Base-by-base conservation (phyloP, 352 stramenopile species). In the Globisporangium irregulare region DNA sequence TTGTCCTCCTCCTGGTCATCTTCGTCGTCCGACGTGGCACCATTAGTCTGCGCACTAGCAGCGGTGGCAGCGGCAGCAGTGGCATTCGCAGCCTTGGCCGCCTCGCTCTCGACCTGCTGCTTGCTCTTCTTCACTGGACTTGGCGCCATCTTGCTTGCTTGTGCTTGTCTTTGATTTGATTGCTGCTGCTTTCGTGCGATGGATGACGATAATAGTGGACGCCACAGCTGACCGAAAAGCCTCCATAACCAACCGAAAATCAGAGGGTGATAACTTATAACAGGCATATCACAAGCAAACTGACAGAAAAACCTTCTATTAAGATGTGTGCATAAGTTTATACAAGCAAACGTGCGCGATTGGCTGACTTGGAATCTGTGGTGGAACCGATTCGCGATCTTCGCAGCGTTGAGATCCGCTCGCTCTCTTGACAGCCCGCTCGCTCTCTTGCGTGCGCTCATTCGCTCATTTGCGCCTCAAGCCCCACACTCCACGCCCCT, bases 21-120 rank as follows among this genome's bases (percentile, higher is more conserved):
- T 36, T 81, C 73, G 10, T 88, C 81, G 64, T 92, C 84, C 59
- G 84, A 90, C 4, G 66, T 74, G 22, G 64, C 77, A n/a, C 74
- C 68, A 0, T 74, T 70, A 20, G 73, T 48, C 32, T 62, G 56
- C 3, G 56, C 68, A 62, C 62, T 73, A 25, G 43, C 68, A 9
- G 55, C 64, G 34, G 38, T 60, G 4, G 56, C 68, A 4, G 32
- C 61, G 10, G 67, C 68, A 12, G 53, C 50, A 2, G 46, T 46
- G 12, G 20, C 55, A n/a, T 70, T 41, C 18, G 54, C 60, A 22
- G 50, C 53, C 27, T 34, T 27, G 7, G 25, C 46, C 18, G 66
- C 51, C 59, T 64, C 12, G 20, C 58, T 48, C 54, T 68, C 77
- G 29, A 41, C 41, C 62, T 70, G 38, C 53, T 73, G 41, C 57